A percentile compares a stretch with the other conserved stretches of the same genome.
phyloP scores from a whole-genome alignment of 768 basidiomycete species.

The Cystobasidiopsis lactophilus region DNA sequence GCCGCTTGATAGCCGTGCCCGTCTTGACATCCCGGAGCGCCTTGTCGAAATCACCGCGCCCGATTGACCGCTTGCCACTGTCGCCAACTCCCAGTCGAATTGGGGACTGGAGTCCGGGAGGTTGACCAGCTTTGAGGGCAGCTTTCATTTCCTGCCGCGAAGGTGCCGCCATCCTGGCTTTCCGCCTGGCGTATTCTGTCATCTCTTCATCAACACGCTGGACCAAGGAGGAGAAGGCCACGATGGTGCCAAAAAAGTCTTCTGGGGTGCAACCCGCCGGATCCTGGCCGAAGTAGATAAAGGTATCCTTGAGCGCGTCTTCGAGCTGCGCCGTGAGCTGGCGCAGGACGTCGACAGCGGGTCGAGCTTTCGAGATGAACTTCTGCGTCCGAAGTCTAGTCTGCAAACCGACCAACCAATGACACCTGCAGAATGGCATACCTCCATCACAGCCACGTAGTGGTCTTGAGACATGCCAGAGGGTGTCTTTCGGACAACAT shows the following conservation, averaged over 20 bases:
- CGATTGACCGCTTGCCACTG: constrained; percentile 34
- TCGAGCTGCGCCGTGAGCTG: constrained; percentile 39
- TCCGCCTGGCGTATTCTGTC: constrained; percentile 1
- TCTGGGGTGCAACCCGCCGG: constrained; percentile 52
- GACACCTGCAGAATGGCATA: constrained; percentile 24
- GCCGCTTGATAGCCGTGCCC: constrained; percentile 28
- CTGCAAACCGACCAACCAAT: background rate
- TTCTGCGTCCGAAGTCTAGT: constrained; percentile 24
- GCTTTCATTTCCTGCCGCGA: background rate
- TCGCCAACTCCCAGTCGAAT: background rate
- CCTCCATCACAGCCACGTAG: constrained; percentile 51
- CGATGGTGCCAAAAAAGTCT: constrained; percentile 54
- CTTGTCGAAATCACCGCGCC: constrained; percentile 60
- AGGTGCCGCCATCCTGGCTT: background rate
- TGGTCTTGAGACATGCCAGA: constrained; percentile 31
- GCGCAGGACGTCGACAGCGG: constrained; percentile 43
- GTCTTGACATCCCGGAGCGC: constrained; percentile 59
- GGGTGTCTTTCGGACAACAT: too few species aligned
- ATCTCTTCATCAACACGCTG: constrained; percentile 30
- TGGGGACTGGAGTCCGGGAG: too few species aligned
- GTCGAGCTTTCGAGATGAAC: constrained; percentile 33
- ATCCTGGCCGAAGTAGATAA: constrained; percentile 57
- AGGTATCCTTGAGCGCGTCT: constrained; percentile 37
- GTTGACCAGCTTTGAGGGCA: too few species aligned
- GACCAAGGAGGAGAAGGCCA: constrained; percentile 50